Evolutionary conservation across 139 green algal genomes (phyloP), one percentile per base, ranked within the genome.

Genomic region (Chlorella sp.): DNA sequence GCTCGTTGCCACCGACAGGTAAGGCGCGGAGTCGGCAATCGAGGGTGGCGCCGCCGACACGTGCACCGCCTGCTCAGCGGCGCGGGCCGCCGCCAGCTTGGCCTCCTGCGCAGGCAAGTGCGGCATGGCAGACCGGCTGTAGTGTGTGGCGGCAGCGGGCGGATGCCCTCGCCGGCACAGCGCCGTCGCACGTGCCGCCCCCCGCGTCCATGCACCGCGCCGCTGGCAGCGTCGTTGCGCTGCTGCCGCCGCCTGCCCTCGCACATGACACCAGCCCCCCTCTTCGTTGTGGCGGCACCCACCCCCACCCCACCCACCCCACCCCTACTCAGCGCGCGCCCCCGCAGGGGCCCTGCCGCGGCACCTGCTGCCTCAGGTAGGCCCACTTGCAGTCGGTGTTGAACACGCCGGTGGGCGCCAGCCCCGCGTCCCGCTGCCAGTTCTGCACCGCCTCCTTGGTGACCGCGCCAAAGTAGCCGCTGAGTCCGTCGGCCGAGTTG

Each of bases 391-490:
- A 56, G 21, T 60, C 43, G n/a, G 42, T 36, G 21, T 77, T 41
- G 58, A 84, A 84, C 36, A 48, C 36, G 8, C 73, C 79, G 25
- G 79, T 77, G 5, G 33, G 33, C 2, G 17, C 43, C 50, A 84
- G 36, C 14, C 79, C 73, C 21, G 66, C 36, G 68, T 85, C 74
- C 17, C 60, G 53, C 59, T 85, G 79, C 79, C 79, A 85, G 4
- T 25, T 35, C 42, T 74, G 60, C 45, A 85, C 45, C 19, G 79
- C 72, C 5, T 85, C 74, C 21, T 76, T 69, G 1, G 79, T 85
- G 29, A 64, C 29, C 3, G 29, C 36, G 8, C 79, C 74, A 69
- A 82, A 85, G 58, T 82, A 85, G 21, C 79, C 79, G 61, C 29
- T 82, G 21, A 74, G 23, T 1, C 64, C 74, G 25, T 81, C 74